Evolutionary conservation across 1,284 basidiomycete genomes (phyloP).

Genomic region (Puccinia triticina): DNA sequence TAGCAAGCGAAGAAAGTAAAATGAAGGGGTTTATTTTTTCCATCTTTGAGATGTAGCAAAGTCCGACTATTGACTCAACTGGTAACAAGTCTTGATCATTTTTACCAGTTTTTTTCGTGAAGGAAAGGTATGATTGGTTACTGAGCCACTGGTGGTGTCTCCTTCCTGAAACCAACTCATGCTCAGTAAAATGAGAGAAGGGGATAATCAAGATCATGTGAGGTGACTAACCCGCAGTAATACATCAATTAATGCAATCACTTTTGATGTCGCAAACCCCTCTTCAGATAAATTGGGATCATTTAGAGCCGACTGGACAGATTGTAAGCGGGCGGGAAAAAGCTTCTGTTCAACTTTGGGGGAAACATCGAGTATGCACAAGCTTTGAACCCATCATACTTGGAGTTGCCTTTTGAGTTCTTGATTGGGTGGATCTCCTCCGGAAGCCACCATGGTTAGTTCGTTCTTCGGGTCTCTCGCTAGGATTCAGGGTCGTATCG

Average conservation of each 20-base stretch:
- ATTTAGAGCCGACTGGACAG: conserved; percentile 22
- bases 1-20: not conserved
- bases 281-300: conserved; percentile 32
- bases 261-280: conserved; percentile 47
- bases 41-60: not conserved
- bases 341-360: not conserved
- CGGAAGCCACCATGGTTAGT: conserved; percentile 3
- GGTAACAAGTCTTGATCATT: conserved; percentile 49
- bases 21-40: not conserved
- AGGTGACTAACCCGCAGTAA: conserved; percentile 32
- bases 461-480: not conserved
- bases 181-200: not conserved
- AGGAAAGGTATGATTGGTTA: conserved; percentile 23
- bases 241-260: conserved; percentile 45
- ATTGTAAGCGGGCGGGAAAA: not conserved
- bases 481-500: not conserved
- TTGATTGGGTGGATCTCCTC: not conserved
- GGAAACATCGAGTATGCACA: not conserved
- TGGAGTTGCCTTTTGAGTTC: conserved; percentile 26
- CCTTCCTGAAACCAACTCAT: not conserved
- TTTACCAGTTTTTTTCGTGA: conserved; percentile 45
- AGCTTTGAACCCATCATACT: not conserved
- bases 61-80: conserved; percentile 6
- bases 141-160: not conserved
- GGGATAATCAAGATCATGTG: not conserved